Percentiles rank a stretch among this genome's conserved stretches.
These are phyloP conservation scores for Aspergillus quadrilineatus DNA, from an alignment of 2,329 filamentous ascomycete genomes.

Conservation along the genomic window DNA sequence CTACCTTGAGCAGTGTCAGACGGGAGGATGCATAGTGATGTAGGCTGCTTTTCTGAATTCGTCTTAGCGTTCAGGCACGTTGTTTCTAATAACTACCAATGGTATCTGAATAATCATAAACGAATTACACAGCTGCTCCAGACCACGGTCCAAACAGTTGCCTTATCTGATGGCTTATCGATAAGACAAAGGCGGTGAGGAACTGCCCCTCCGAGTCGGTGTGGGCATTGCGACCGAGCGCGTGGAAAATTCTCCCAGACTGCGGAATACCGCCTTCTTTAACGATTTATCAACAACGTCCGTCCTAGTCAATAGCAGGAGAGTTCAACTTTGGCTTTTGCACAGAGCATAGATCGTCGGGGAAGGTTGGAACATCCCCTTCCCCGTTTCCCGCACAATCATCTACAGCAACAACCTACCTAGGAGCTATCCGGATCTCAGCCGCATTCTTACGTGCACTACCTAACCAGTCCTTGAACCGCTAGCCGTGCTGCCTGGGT, in stretches of 20 bases:
- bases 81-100: no score
- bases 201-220: constrained; percentile 23
- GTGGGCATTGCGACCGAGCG: constrained; percentile 26
- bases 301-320: background rate
- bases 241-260: constrained; percentile 26
- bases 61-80: background rate
- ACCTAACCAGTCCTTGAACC: constrained; percentile 6
- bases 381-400: background rate
- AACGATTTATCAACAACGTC: constrained; percentile 7
- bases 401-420: background rate
- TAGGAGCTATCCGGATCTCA: background rate
- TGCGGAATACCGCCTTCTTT: constrained; percentile 7
- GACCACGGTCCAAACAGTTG: background rate
- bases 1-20: constrained; percentile 66
- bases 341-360: background rate
- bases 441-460: constrained; percentile 8
- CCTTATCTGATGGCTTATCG: constrained; percentile 8
- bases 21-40: constrained; percentile 53
- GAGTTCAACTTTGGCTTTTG: background rate
- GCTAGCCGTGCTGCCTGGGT: constrained; percentile 9
- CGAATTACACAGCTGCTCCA: background rate
- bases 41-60: constrained; percentile 27
- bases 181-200: constrained; percentile 16
- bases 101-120: no score
- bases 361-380: constrained; percentile 9